These are phyloP conservation scores for Spiraea crenata DNA, from an alignment of 331 rosid species.

Conservation along the genomic window DNA sequence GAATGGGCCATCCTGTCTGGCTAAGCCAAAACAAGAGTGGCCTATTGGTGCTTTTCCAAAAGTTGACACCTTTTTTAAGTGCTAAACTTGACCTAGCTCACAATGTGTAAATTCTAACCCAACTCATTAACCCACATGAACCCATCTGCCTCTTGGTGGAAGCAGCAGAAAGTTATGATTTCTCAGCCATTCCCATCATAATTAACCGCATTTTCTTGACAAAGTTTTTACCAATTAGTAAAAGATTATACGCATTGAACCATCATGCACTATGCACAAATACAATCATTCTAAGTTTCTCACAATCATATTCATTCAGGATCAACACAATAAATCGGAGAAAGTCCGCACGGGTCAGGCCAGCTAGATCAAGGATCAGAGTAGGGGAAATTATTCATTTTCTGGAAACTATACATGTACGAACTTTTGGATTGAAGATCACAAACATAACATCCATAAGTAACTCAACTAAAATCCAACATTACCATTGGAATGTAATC, in stretches of 20 bases:
- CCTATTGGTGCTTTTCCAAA: constrained; percentile 44
- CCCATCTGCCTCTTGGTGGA: constrained; percentile 27
- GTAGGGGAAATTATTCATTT: constrained; percentile 11
- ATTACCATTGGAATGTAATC: constrained; percentile 47
- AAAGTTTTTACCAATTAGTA: constrained; percentile 2
- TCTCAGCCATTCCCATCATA: constrained; percentile 35
- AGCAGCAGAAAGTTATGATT: constrained; percentile 32
- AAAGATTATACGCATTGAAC: constrained; percentile 28
- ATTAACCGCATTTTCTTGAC: constrained; percentile 32
- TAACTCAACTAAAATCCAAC: constrained; percentile 36
- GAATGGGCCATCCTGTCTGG: constrained; percentile 75
- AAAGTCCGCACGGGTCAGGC: constrained; percentile 24
- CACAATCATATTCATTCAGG: constrained; percentile 33
- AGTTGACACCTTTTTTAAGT: constrained; percentile 35
- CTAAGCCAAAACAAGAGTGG: constrained; percentile 42
- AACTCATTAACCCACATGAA: constrained; percentile 56
- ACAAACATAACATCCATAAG: constrained; percentile 26
- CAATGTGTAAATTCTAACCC: constrained; percentile 29
- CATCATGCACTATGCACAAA: constrained; percentile 24
- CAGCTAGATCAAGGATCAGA: constrained; percentile 11
- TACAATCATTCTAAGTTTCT: constrained; percentile 20
- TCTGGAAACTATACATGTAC: background rate
- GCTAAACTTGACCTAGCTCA: constrained; percentile 36
- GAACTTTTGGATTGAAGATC: constrained; percentile 23
- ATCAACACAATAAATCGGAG: constrained; percentile 25